These are phyloP conservation scores for Blastomyces gilchristii DNA, from an alignment of 2,329 filamentous ascomycete species.

Conservation along the genomic window DNA sequence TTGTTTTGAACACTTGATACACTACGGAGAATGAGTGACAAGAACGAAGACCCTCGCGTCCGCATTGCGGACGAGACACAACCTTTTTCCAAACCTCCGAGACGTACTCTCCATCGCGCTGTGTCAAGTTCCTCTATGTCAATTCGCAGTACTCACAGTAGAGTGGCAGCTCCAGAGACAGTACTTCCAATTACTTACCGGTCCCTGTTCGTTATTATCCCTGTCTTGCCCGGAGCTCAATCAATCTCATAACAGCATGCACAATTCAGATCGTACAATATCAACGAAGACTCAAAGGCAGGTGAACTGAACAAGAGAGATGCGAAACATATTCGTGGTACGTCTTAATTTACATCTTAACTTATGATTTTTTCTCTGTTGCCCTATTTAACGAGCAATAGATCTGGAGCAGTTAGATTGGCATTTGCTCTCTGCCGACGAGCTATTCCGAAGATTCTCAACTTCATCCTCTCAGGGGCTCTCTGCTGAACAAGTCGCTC, in stretches of 20 bases:
- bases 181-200: slow-evolving; percentile 15
- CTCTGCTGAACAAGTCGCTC: slow-evolving; percentile 47
- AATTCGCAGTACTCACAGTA: slow-evolving; percentile 11
- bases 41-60: slow-evolving; percentile 11
- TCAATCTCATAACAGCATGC: slow-evolving; percentile 1
- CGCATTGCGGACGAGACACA: slow-evolving; percentile 12
- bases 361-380: not conserved
- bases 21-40: slow-evolving; percentile 8
- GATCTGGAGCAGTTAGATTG: slow-evolving; percentile 55
- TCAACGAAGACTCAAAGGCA: slow-evolving; percentile 10
- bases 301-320: not conserved
- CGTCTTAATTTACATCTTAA: not conserved
- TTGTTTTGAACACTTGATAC: not conserved
- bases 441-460: slow-evolving; percentile 50
- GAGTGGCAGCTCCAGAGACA: slow-evolving; percentile 13
- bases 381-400: slow-evolving; percentile 20
- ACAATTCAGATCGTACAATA: slow-evolving; percentile 12
- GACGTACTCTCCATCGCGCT: slow-evolving; percentile 9
- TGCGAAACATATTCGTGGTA: slow-evolving; percentile 2
- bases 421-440: slow-evolving; percentile 51
- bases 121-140: slow-evolving; percentile 13
- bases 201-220: slow-evolving; percentile 10
- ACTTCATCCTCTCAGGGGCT: slow-evolving; percentile 50
- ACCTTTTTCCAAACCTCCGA: slow-evolving; percentile 6
- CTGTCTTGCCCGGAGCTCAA: not conserved